These are phyloP conservation scores for Williopsis jadinii DNA, from an alignment of 1,139 yeast genomes.

Conservation along the genomic window DNA sequence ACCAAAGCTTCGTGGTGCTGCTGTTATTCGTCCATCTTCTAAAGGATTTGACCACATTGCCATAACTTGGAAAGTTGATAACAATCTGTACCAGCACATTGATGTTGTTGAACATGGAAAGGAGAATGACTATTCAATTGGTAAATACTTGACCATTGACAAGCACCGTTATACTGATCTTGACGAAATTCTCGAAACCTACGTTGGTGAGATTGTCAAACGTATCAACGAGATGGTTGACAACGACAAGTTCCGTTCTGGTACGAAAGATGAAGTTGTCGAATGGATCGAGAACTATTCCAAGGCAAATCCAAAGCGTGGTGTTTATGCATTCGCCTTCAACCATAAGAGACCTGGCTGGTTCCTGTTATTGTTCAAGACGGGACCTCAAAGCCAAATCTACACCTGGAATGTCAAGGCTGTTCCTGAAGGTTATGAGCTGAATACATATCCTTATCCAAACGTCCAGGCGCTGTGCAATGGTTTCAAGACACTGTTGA, in stretches of 20 bases:
- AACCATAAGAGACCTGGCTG: slow-evolving; percentile 92
- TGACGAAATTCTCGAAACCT: slow-evolving; percentile 88
- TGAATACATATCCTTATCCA: slow-evolving; percentile 76
- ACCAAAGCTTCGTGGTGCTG: slow-evolving; percentile 82
- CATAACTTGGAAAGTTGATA: slow-evolving; percentile 94
- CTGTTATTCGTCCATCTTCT: slow-evolving; percentile 92
- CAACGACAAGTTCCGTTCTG: slow-evolving; percentile 84
- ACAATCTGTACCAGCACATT: slow-evolving; percentile 84
- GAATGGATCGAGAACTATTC: slow-evolving; percentile 88
- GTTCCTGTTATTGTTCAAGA: slow-evolving; percentile 79
- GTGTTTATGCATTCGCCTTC: slow-evolving; percentile 86
- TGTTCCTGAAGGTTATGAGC: slow-evolving; percentile 76
- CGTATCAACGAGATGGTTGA: slow-evolving; percentile 80
- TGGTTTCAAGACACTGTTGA: slow-evolving; percentile 69
- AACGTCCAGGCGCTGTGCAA: slow-evolving; percentile 84
- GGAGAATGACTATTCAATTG: slow-evolving; percentile 54
- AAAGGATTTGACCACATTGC: slow-evolving; percentile 84
- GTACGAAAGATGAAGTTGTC: slow-evolving; percentile 72
- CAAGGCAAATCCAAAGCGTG: slow-evolving; percentile 82
- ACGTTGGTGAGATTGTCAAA: slow-evolving; percentile 77
- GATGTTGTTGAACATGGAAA: slow-evolving; percentile 73
- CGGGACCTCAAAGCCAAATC: slow-evolving; percentile 62
- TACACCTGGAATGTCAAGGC: slow-evolving; percentile 89
- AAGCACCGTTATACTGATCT: slow-evolving; percentile 69
- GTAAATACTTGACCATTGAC: slow-evolving; percentile 62